Evolutionary conservation across 2,329 filamentous ascomycete species (phyloP).

Genomic region (Aspergillus japonicus): DNA sequence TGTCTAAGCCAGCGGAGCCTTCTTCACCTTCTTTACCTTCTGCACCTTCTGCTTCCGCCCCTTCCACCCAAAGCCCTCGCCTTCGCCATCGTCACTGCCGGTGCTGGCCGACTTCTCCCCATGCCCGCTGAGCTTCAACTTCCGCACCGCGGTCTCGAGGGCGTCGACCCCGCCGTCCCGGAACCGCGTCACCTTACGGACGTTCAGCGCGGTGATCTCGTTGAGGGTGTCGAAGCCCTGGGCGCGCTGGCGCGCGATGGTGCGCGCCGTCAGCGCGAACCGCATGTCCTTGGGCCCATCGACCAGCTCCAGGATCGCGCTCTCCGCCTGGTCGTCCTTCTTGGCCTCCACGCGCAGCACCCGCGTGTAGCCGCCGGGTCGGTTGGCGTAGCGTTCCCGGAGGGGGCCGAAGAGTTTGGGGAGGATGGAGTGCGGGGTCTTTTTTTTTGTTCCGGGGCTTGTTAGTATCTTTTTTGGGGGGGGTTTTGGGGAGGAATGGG

Average conservation of each 20-base stretch:
- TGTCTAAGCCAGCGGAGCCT: no score
- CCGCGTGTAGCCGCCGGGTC: constrained; percentile 91
- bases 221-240: constrained; percentile 59
- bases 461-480: no score
- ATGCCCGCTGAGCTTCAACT: constrained; percentile 55
- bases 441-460: background rate
- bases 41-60: no score
- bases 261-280: constrained; percentile 88
- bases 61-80: no score
- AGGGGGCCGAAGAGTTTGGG: constrained; percentile 88
- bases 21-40: no score
- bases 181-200: constrained; percentile 78
- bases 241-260: constrained; percentile 63
- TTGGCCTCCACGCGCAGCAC: constrained; percentile 88
- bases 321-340: constrained; percentile 82
- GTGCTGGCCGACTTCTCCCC: constrained; percentile 16
- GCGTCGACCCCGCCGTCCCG: constrained; percentile 64
- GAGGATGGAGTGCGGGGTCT: constrained; percentile 51
- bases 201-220: constrained; percentile 73
- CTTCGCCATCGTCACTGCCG: no score
- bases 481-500: no score
- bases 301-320: constrained; percentile 89
- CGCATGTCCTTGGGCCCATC: constrained; percentile 92
- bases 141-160: constrained; percentile 61
- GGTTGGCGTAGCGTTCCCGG: constrained; percentile 70